A percentile compares a stretch with the other conserved stretches of the same genome.
Conservation (phyloP, 2,329 filamentous ascomycete species). For the Epichloe gansuensis region DNA sequence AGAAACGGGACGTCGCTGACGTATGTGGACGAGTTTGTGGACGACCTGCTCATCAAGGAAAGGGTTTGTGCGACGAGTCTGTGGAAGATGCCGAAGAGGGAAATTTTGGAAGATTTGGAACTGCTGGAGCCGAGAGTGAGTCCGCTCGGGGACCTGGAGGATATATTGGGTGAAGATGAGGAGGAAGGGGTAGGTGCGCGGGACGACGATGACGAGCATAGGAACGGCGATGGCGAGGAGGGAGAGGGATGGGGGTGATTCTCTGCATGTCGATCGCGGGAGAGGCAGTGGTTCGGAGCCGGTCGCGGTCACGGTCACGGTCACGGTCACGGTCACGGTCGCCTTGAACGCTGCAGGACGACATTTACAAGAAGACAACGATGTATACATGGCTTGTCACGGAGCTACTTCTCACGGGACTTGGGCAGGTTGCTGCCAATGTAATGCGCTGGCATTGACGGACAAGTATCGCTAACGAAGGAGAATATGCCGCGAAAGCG, state of each 20-base stretch:
- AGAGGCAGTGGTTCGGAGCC: constrained; percentile 13
- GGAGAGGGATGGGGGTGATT: constrained; percentile 13
- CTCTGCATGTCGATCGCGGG: constrained; percentile 27
- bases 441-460: neutral
- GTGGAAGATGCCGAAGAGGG: constrained; percentile 78
- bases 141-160: constrained; percentile 68
- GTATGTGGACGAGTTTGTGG: constrained; percentile 83
- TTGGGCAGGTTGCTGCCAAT: neutral
- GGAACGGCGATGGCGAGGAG: constrained; percentile 12
- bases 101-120: constrained; percentile 79
- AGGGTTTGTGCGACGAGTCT: constrained; percentile 83
- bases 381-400: neutral
- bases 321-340: constrained; percentile 5
- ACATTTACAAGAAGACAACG: neutral
- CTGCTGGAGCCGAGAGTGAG: constrained; percentile 76
- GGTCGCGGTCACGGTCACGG: constrained; percentile 12
- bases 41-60: constrained; percentile 80
- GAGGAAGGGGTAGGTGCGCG: constrained; percentile 24
- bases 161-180: constrained; percentile 50
- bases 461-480: neutral
- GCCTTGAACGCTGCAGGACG: constrained; percentile 1
- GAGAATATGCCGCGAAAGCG: neutral
- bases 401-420: neutral
- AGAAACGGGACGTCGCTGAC: constrained; percentile 66
- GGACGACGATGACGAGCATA: constrained; percentile 10